These are phyloP conservation scores for Lactifluus piperatus DNA, from an alignment of 768 basidiomycete species.

Conservation along the genomic window DNA sequence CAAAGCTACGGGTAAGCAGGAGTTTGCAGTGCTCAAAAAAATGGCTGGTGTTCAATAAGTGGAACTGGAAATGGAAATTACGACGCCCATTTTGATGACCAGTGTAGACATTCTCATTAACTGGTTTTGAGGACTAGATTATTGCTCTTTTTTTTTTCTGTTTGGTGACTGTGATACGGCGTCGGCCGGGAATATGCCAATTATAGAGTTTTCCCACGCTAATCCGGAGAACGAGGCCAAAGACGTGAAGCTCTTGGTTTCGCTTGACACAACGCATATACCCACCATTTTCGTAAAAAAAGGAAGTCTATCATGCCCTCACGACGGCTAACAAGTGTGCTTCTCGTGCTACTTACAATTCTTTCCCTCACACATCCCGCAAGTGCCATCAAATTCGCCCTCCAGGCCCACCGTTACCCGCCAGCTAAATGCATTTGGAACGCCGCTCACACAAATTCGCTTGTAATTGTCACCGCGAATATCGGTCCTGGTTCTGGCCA, in stretches of 20 bases:
- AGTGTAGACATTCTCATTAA: too few relatives aligned
- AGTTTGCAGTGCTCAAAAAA: conserved; percentile 59
- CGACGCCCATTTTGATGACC: background rate
- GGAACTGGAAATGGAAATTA: too few relatives aligned
- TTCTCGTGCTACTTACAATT: conserved; percentile 17
- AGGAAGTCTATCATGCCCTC: conserved; percentile 9
- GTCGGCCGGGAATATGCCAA: too few relatives aligned
- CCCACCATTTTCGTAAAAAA: background rate
- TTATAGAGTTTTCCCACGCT: too few relatives aligned
- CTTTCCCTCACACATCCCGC: conserved; percentile 27
- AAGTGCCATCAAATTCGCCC: conserved; percentile 76
- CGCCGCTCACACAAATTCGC: conserved; percentile 70
- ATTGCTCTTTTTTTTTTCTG: too few relatives aligned
- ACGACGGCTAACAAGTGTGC: conserved; percentile 1
- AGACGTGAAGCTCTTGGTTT: background rate
- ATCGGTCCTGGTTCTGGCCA: conserved; percentile 68
- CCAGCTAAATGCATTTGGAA: conserved; percentile 92
- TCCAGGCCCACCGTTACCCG: conserved; percentile 67
- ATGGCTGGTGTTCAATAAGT: conserved; percentile 42
- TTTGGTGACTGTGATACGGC: too few relatives aligned
- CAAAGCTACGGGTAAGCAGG: conserved; percentile 63
- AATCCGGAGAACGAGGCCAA: too few relatives aligned
- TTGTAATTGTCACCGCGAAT: conserved; percentile 95
- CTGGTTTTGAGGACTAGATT: too few relatives aligned
- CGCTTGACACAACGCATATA: background rate